phyloP scores from a whole-genome alignment of 2,329 filamentous ascomycete genomes.

The Apiospora marii region DNA sequence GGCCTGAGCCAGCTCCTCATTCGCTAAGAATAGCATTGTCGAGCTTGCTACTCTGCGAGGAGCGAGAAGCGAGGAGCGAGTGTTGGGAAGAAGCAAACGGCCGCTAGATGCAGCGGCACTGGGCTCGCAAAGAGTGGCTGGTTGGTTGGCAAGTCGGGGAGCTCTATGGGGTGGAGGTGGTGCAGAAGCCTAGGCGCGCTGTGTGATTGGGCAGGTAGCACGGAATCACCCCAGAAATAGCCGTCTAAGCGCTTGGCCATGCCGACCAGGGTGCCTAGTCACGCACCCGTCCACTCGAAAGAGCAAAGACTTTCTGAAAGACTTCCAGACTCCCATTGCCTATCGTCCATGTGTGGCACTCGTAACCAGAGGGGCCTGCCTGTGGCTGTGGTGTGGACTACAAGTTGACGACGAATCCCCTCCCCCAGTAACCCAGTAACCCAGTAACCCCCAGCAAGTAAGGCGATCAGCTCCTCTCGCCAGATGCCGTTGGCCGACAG shows the following conservation, averaged over 20 bases:
- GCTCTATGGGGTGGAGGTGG: slow-evolving; percentile 34
- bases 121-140: slow-evolving; percentile 35
- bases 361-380: neutral
- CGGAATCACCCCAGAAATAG: slow-evolving; percentile 37
- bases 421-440: too few species aligned
- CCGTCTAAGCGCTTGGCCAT: slow-evolving; percentile 42
- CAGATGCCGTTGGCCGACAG: slow-evolving; percentile 12
- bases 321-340: neutral
- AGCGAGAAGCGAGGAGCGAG: slow-evolving; percentile 21
- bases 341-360: neutral
- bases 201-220: slow-evolving; percentile 38
- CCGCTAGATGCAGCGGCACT: slow-evolving; percentile 32
- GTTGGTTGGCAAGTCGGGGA: slow-evolving; percentile 42
- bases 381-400: slow-evolving; percentile 3
- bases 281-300: slow-evolving; percentile 10
- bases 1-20: slow-evolving; percentile 17
- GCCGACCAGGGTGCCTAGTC: slow-evolving; percentile 38
- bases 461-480: slow-evolving; percentile 5
- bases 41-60: slow-evolving; percentile 17
- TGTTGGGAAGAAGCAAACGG: slow-evolving; percentile 5
- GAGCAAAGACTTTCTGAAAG: neutral
- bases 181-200: slow-evolving; percentile 34
- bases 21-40: slow-evolving; percentile 43
- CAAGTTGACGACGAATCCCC: slow-evolving; percentile 6
- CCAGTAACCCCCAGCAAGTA: neutral